Evolutionary conservation across 192 early-diverging fungal genomes (phyloP), one percentile per base, ranked within the genome.

Genomic region (Kappamyces sp.): DNA sequence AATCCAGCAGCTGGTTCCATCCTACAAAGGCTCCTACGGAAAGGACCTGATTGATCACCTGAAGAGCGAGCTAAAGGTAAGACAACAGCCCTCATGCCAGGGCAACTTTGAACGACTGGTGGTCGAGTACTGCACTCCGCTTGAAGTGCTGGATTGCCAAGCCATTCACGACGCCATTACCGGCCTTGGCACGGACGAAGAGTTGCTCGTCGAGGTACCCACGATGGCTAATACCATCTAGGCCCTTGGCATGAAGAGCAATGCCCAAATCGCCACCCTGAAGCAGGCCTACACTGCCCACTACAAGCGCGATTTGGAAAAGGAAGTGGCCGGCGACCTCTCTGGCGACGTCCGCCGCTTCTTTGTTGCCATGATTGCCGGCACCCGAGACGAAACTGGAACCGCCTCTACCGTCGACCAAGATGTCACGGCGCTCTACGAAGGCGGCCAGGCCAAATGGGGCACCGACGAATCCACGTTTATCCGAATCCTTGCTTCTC

Each of bases 161-260:
- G 43, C 43, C 7, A 8, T 44, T 44, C 43, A 44, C 7, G 43
- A 44, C n/a, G 43, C 43, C 43, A n/a, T 44, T 44, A 7, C 8
- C n/a, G 74, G 74, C 8, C 7, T 76, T 3, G 72, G 72, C 1
- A 77, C 68, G 1, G 65, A 76, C 61, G 74, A 77, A 60, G 76
- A 79, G 42, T 65, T 57, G 8, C 48, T 77, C 38, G 64, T 77
- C 31, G 75, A 78, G 43, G n/a, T 44, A n/a, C n/a, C n/a, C n/a
- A n/a, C n/a, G n/a, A n/a, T n/a, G n/a, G n/a, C n/a, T n/a, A n/a
- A n/a, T n/a, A n/a, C n/a, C n/a, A n/a, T n/a, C n/a, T n/a, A n/a
- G 55, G 69, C 75, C 15, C 44, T 78, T 7, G 68, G 66, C 46
- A 72, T 71, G 10, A 61, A 74, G 15, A 74, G 75, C 47, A 74